These are phyloP conservation scores for Botrytis paeoniae DNA, from an alignment of 2,329 filamentous ascomycete genomes.

Conservation along the genomic window DNA sequence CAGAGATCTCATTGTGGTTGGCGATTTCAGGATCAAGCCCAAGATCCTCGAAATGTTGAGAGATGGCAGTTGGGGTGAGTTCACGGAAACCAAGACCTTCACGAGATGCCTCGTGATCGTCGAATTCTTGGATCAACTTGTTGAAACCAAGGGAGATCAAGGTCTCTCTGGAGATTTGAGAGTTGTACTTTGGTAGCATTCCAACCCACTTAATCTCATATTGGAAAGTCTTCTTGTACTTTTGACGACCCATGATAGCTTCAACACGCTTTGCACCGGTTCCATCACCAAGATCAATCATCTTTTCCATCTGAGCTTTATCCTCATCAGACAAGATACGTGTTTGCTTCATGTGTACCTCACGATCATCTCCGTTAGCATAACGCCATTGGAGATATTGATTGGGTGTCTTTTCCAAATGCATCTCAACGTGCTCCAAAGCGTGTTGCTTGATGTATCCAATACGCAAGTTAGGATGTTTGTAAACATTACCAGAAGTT, in stretches of 20 bases:
- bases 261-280: constrained; percentile 76
- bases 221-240: constrained; percentile 99
- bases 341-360: constrained; percentile 97
- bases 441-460: constrained; percentile 99
- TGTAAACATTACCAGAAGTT: constrained; percentile 82
- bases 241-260: constrained; percentile 89
- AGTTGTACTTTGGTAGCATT: constrained; percentile 89
- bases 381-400: constrained; percentile 99
- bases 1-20: constrained; percentile 97
- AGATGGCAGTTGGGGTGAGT: constrained; percentile 88
- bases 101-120: constrained; percentile 97
- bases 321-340: constrained; percentile 84
- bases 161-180: constrained; percentile 88
- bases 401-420: constrained; percentile 97
- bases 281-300: constrained; percentile 80
- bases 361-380: constrained; percentile 92
- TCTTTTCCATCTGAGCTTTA: constrained; percentile 86
- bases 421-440: constrained; percentile 98
- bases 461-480: constrained; percentile 97
- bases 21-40: constrained; percentile 96
- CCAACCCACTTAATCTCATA: constrained; percentile 96
- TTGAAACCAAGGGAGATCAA: constrained; percentile 79
- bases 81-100: constrained; percentile 96
- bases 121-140: constrained; percentile 96
- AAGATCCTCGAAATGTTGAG: constrained; percentile 96